Evolutionary conservation across 2,329 filamentous ascomycete species (phyloP), one percentile per base, ranked within the genome.

Genomic region (Ophiostoma angusticollis): DNA sequence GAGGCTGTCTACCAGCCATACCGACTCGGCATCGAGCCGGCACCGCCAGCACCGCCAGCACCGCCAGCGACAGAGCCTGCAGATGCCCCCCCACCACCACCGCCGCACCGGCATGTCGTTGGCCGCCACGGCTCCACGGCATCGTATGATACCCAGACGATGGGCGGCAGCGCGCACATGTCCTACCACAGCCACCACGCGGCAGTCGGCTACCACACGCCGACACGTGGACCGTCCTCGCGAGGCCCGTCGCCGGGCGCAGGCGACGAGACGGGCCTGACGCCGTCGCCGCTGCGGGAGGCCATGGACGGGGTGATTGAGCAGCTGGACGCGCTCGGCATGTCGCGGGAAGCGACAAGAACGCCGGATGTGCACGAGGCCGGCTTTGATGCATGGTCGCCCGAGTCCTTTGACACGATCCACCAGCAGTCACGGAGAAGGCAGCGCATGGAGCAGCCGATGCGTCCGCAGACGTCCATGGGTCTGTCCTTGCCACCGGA

Each of bases 241-340:
- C 79, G 80, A 1, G 67, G 64, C 25, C 79, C 75, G 4, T 86
- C 84, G 5, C 77, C 82, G 2, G 74, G 68, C 32, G 64, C 65
- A n/a, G n/a, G n/a, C 28, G 35, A 27, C 13, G 73, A 67, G 24
- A 73, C 69, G 31, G 77, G 76, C 2, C 64, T 84, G 56, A 98
- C 91, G 0, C 91, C 91, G 1, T 96, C 91, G 3, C 91, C 91
- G 0, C 64, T 98, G 3, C 73, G 91, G 43, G 85, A 87, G 57
- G 91, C 91, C 1, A 98, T 98, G 86, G 89, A 96, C 54, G 89
- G 93, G 58, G 87, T 98, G 4, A 95, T 96, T 76, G 85, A 91
- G 48, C 93, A 91, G 40, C 61, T 98, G 31, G 80, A 93, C 54
- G 86, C 87, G 44, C 84, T 98, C 67, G 80, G 80, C 14, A 66